phyloP scores from a whole-genome alignment of 2,329 filamentous ascomycete genomes.

The Arthroderma sp. region DNA sequence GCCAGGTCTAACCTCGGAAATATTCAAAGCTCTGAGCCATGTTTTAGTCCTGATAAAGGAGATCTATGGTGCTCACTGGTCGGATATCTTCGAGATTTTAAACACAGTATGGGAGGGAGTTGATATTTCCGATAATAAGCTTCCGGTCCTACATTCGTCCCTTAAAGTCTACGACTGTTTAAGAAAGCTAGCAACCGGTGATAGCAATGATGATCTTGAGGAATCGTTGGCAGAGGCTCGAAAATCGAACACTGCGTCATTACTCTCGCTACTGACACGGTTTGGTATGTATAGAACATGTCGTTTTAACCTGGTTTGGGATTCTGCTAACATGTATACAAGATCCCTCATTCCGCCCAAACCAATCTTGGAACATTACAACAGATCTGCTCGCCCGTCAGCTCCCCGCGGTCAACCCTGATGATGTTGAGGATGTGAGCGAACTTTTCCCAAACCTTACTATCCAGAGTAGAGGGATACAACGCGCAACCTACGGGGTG shows the following conservation, averaged over 20 bases:
- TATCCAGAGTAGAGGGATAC: conserved; percentile 60
- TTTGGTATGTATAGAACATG: conserved; percentile 22
- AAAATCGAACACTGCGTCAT: conserved; percentile 44
- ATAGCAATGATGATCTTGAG: conserved; percentile 72
- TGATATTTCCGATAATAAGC: conserved; percentile 33
- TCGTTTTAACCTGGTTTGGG: background rate
- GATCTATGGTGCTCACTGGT: conserved; percentile 84
- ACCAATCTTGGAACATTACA: conserved; percentile 60
- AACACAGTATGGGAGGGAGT: conserved; percentile 44
- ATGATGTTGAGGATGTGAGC: conserved; percentile 48
- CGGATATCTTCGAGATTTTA: conserved; percentile 47
- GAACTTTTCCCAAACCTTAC: conserved; percentile 66
- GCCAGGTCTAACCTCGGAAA: conserved; percentile 24
- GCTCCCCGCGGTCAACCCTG: conserved; percentile 49
- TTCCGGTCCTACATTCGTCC: conserved; percentile 57
- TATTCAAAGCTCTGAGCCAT: conserved; percentile 32
- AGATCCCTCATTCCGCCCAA: conserved; percentile 38
- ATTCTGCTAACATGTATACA: conserved; percentile 6
- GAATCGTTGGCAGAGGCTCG: conserved; percentile 56
- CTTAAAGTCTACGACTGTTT: conserved; percentile 57
- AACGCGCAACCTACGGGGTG: conserved; percentile 66
- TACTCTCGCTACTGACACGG: conserved; percentile 29
- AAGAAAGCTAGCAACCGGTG: conserved; percentile 38
- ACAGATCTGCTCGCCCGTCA: conserved; percentile 61
- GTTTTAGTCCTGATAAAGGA: conserved; percentile 63